A percentile compares a stretch with the other conserved stretches of the same genome.
These are phyloP conservation scores for Coniochaeta sp. DNA, from an alignment of 2,329 filamentous ascomycete genomes.

Conservation along the genomic window DNA sequence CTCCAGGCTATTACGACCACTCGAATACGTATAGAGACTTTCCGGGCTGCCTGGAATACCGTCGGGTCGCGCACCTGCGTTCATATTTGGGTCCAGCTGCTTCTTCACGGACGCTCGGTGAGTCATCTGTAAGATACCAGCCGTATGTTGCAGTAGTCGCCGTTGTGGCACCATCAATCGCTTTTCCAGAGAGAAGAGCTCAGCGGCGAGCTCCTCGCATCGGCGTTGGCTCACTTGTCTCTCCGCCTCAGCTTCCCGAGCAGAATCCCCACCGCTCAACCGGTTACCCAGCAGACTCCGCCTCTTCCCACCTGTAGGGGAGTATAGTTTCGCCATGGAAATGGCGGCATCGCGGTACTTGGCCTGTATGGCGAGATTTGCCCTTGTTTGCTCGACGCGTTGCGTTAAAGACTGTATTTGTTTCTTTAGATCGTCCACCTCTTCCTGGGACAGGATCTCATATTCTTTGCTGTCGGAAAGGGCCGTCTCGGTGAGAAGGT, in stretches of 20 bases:
- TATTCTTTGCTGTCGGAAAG: constrained; percentile 81
- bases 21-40: constrained; percentile 64
- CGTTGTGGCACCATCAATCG: constrained; percentile 67
- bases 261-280: constrained; percentile 37
- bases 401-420: constrained; percentile 65
- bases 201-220: constrained; percentile 76
- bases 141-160: constrained; percentile 79
- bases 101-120: constrained; percentile 67
- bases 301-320: constrained; percentile 42
- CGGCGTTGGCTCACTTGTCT: constrained; percentile 67
- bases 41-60: constrained; percentile 69
- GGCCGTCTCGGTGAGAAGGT: constrained; percentile 88
- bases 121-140: constrained; percentile 84
- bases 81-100: constrained; percentile 34
- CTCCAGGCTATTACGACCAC: constrained; percentile 52
- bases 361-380: constrained; percentile 80
- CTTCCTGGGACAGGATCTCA: constrained; percentile 81
- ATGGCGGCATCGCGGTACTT: constrained; percentile 92
- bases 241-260: constrained; percentile 64
- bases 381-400: constrained; percentile 73
- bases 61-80: constrained; percentile 32
- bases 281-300: constrained; percentile 40
- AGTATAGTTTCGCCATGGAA: constrained; percentile 77
- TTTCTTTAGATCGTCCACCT: constrained; percentile 87
- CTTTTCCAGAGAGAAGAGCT: constrained; percentile 75